phyloP scores from a whole-genome alignment of 2,329 filamentous ascomycete species.

The Fusarium equiseti region DNA sequence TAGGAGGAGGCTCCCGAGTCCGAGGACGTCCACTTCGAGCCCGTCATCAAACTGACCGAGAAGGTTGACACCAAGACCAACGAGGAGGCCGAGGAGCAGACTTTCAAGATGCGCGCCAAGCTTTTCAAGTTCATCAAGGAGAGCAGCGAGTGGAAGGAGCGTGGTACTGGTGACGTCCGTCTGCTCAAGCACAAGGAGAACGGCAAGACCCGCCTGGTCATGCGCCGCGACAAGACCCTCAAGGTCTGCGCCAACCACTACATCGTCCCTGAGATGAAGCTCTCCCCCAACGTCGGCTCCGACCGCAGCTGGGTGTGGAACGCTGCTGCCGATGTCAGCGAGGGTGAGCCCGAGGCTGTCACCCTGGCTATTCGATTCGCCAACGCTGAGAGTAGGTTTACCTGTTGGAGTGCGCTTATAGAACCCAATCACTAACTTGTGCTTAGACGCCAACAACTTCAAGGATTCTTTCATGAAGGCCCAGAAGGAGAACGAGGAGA shows the following conservation, averaged over 20 bases:
- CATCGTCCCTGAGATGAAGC: slow-evolving; percentile 98
- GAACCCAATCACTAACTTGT: slow-evolving; percentile 38
- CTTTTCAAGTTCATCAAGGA: slow-evolving; percentile 98
- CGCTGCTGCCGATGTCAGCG: slow-evolving; percentile 95
- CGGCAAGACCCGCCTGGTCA: slow-evolving; percentile 95
- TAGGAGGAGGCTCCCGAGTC: slow-evolving; percentile 83
- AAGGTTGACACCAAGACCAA: slow-evolving; percentile 98
- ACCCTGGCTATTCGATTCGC: slow-evolving; percentile 97
- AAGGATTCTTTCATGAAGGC: slow-evolving; percentile 98
- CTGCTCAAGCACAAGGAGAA: slow-evolving; percentile 99
- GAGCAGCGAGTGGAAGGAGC: slow-evolving; percentile 97
- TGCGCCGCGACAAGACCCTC: slow-evolving; percentile 99
- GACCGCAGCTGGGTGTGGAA: slow-evolving; percentile 99
- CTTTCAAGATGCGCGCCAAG: slow-evolving; percentile 99
- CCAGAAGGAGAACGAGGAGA: slow-evolving; percentile 92
- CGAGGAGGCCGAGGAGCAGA: slow-evolving; percentile 96
- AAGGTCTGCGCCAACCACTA: slow-evolving; percentile 99
- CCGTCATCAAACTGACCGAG: slow-evolving; percentile 94
- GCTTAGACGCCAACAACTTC: slow-evolving; percentile 91
- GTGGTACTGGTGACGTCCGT: slow-evolving; percentile 94
- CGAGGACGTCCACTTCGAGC: slow-evolving; percentile 96
- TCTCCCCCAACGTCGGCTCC: slow-evolving; percentile 96
- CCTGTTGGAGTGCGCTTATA: not conserved
- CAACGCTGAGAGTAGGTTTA: slow-evolving; percentile 90
- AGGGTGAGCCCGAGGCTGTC: slow-evolving; percentile 95